Evolutionary conservation across 2,329 filamentous ascomycete genomes (phyloP), one percentile per base, ranked within the genome.

Genomic region (Trichoderma sp.): DNA sequence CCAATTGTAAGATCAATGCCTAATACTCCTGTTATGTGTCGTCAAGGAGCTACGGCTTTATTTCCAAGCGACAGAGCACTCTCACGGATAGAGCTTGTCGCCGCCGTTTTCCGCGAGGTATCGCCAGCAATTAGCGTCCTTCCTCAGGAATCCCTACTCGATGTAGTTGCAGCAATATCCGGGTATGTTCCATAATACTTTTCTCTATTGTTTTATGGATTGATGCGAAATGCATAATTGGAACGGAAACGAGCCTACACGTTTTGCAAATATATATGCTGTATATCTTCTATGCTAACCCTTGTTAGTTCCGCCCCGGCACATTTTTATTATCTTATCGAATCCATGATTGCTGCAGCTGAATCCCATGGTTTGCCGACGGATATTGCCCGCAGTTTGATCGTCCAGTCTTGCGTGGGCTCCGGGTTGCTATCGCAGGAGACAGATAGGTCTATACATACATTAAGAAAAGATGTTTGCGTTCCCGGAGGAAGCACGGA

Each of bases 1-100:
- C 65, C 65, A 24, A 43, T 69, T 36, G 65, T 69, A 30, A 69
- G 65, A 43, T 69, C 65, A 15, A 69, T 69, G 65, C 65, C 65
- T 30, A 69, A 69, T 43, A 69, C 65, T 6, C 65, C 65, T 9
- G 65, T 69, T 9, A 60, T 56, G 24, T 69, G 65, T 69, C 65
- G 47, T 12, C 47, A 69, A 43, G 65, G 65, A 43, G 47, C 65
- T 21, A 69, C 65, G n/a, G 65, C 65, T 60, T 36, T 60, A 21
- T 69, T 57, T 14, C 51, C 65, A 32, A 69, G 65, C 65, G 56
- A 57, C 8, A 57, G 18, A 15, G 65, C 65, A 8, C 51, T 69
- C 28, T 30, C 65, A 60, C 65, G 65, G 15, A 69, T 69, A 56
- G 65, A 69, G 28, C 65, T 69, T 28, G 65, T 69, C 30, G 56